phyloP scores from a whole-genome alignment of 768 basidiomycete species.

The Dioszegia aurantiaca region DNA sequence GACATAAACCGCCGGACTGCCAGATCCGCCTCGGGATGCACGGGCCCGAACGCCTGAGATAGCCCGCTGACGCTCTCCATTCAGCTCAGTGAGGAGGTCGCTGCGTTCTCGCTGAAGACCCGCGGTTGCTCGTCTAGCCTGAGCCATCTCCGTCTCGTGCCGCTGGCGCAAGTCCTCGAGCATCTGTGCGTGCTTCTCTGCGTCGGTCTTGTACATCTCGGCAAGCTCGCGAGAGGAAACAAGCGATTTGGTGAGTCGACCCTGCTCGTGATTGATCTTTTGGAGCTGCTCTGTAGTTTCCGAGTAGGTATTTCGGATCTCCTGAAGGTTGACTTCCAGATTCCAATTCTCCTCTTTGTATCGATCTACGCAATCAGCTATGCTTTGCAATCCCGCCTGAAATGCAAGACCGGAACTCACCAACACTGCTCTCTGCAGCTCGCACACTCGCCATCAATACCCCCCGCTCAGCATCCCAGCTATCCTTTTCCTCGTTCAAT shows the following conservation, averaged over 20 bases:
- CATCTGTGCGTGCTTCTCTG: constrained; percentile 64
- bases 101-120: constrained; percentile 86
- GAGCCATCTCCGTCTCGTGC: constrained; percentile 92
- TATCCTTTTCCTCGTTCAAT: constrained; percentile 87
- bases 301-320: constrained; percentile 67
- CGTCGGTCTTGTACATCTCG: constrained; percentile 83
- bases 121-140: constrained; percentile 80
- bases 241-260: constrained; percentile 73
- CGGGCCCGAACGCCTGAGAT: constrained; percentile 32
- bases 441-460: constrained; percentile 68
- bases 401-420: constrained; percentile 55
- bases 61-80: constrained; percentile 53
- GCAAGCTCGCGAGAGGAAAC: constrained; percentile 67
- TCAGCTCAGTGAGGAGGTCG: constrained; percentile 78
- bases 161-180: constrained; percentile 77
- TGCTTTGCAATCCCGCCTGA: neutral
- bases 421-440: constrained; percentile 75
- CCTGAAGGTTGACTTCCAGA: constrained; percentile 87
- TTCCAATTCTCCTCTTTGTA: constrained; percentile 99
- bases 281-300: constrained; percentile 65
- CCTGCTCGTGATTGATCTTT: constrained; percentile 77
- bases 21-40: constrained; percentile 29
- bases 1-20: constrained; percentile 36
- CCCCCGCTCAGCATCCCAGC: constrained; percentile 75
- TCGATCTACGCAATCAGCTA: constrained; percentile 64